These are phyloP conservation scores for Capronia epimyces DNA, from an alignment of 2,329 filamentous ascomycete species.

Conservation along the genomic window DNA sequence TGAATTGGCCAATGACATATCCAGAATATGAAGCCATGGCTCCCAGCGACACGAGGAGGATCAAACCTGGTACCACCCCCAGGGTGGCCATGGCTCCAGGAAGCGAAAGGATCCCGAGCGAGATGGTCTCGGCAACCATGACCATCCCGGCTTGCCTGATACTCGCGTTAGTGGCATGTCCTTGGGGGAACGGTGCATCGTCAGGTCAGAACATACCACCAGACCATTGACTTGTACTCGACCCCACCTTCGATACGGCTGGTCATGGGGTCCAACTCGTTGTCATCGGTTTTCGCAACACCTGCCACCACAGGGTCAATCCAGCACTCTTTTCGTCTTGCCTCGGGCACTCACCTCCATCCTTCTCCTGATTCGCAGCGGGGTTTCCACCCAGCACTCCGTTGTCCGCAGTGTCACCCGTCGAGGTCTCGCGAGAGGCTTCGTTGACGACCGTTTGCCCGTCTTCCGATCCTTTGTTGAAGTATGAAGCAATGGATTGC, in stretches of 20 bases:
- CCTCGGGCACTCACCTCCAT: neutral
- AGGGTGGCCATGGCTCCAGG: constrained; percentile 49
- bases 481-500: constrained; percentile 11
- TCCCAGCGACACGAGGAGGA: constrained; percentile 52
- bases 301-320: neutral
- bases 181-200: neutral
- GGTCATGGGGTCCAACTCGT: constrained; percentile 12
- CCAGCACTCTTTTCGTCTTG: neutral
- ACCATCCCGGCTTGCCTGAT: constrained; percentile 38
- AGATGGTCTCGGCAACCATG: constrained; percentile 57
- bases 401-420: neutral
- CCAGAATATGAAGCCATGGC: constrained; percentile 55
- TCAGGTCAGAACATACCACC: constrained; percentile 12
- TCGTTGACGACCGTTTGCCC: neutral
- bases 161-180: constrained; percentile 32
- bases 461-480: constrained; percentile 4
- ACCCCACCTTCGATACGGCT: constrained; percentile 15
- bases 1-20: constrained; percentile 57
- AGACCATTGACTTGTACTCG: constrained; percentile 24
- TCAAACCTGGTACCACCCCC: constrained; percentile 51
- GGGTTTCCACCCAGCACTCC: neutral
- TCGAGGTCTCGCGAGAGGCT: constrained; percentile 4
- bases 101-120: constrained; percentile 52
- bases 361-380: constrained; percentile 1
- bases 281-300: neutral